Conservation (phyloP, 2,329 filamentous ascomycete genomes). For the Colletotrichum paranaense region DNA sequence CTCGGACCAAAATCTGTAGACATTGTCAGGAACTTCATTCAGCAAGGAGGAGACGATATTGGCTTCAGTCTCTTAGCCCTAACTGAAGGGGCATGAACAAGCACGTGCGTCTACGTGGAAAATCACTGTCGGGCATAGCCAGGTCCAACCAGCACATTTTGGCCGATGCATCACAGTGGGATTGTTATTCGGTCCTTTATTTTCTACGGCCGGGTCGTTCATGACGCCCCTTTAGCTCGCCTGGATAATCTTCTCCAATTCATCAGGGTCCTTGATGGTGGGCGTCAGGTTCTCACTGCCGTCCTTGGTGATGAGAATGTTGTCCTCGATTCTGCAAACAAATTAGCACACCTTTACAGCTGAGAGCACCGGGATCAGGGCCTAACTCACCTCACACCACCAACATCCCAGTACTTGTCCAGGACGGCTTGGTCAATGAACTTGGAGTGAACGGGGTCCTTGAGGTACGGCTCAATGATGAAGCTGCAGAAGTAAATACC, state of each 20-base stretch:
- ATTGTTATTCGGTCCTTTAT: background rate
- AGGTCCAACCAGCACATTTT: too few relatives aligned
- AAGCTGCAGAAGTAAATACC: constrained; percentile 94
- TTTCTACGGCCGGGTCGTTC: background rate
- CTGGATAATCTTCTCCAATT: constrained; percentile 64
- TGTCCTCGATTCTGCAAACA: constrained; percentile 68
- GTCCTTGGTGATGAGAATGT: constrained; percentile 76
- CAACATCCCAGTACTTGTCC: constrained; percentile 84
- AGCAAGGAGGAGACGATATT: constrained; percentile 40
- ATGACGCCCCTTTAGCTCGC: constrained; percentile 19
- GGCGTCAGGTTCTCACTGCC: constrained; percentile 80
- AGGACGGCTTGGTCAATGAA: constrained; percentile 82
- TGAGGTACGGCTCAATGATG: constrained; percentile 84
- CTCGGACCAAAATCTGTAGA: constrained; percentile 69
- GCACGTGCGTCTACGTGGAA: background rate
- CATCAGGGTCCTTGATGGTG: constrained; percentile 74
- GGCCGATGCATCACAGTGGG: background rate
- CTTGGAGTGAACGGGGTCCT: constrained; percentile 76
- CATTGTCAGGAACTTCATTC: constrained; percentile 52
- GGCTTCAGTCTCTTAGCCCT: constrained; percentile 47
- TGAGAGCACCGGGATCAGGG: background rate
- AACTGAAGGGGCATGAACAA: constrained; percentile 27
- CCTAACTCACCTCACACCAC: constrained; percentile 71
- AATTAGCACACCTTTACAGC: constrained; percentile 37
- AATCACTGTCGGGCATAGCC: background rate